phyloP scores from a whole-genome alignment of 2,329 filamentous ascomycete genomes.

The Cladosporium sp. region DNA sequence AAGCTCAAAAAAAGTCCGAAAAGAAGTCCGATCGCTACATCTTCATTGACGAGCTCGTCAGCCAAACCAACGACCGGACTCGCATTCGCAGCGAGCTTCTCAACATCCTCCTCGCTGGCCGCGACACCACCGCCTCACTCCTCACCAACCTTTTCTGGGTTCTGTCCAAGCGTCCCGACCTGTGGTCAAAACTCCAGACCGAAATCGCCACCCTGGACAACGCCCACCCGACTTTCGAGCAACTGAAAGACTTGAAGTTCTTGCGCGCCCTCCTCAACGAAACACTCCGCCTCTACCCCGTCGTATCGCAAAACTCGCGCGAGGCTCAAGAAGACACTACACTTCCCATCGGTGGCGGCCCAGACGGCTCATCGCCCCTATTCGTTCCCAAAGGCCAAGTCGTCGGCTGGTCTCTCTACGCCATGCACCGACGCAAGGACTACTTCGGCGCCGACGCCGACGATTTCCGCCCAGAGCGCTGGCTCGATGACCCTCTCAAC shows the following conservation, averaged over 20 bases:
- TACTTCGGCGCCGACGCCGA: conserved; percentile 44
- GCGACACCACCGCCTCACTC: conserved; percentile 50
- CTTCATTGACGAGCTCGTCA: conserved; percentile 46
- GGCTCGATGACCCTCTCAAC: conserved; percentile 29
- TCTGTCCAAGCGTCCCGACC: conserved; percentile 27
- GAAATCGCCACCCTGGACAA: conserved; percentile 26
- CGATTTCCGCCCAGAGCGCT: conserved; percentile 35
- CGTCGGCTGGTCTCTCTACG: conserved; percentile 62
- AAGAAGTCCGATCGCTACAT: conserved; percentile 38
- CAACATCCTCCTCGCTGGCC: conserved; percentile 49
- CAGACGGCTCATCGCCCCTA: conserved; percentile 53
- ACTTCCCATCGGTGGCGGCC: conserved; percentile 60
- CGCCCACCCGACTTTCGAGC: conserved; percentile 38
- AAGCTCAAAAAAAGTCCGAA: conserved; percentile 29
- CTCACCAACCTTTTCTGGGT: conserved; percentile 44
- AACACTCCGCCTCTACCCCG: conserved; percentile 70
- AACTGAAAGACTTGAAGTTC: conserved; percentile 34
- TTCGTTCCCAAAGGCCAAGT: conserved; percentile 61
- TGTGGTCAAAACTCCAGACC: conserved; percentile 26
- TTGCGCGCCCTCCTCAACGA: conserved; percentile 65
- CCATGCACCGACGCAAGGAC: conserved; percentile 65
- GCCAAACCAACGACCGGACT: conserved; percentile 43
- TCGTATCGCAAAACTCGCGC: conserved; percentile 75
- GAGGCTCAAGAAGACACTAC: conserved; percentile 67
- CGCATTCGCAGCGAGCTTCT: conserved; percentile 46